These are phyloP conservation scores for Candida albicans DNA, from an alignment of 1,139 yeast genomes.

Conservation along the genomic window DNA sequence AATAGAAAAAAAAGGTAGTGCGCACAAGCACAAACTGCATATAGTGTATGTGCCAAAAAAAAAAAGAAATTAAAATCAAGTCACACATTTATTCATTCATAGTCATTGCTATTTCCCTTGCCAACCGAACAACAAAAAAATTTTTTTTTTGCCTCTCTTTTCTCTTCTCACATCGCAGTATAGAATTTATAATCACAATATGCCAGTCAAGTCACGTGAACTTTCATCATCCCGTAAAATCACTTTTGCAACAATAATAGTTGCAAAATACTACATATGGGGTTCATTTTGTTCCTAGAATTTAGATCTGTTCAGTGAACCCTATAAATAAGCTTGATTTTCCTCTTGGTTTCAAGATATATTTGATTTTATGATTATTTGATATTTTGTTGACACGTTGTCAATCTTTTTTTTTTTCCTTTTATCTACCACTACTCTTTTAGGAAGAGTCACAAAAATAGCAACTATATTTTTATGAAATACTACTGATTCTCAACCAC, in stretches of 20 bases:
- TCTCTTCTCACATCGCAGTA: too few species aligned
- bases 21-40: too few species aligned
- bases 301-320: neutral
- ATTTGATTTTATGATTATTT: neutral
- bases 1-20: too few species aligned
- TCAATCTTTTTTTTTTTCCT: neutral
- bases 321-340: neutral
- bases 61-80: too few species aligned
- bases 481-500: neutral
- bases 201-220: conserved; percentile 1
- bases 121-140: neutral
- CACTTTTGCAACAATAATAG: conserved; percentile 2
- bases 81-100: too few species aligned
- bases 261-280: conserved; percentile 4
- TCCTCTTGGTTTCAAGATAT: neutral
- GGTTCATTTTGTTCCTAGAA: conserved; percentile 3
- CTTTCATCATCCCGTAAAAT: conserved; percentile 1
- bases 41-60: too few species aligned
- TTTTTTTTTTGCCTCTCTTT: neutral
- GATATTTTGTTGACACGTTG: neutral
- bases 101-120: too few species aligned
- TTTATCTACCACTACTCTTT: neutral
- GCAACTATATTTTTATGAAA: neutral
- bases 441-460: conserved; percentile 1
- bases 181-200: neutral